Base-by-base conservation (phyloP, 257 asterid genomes). In the Cordia subcordata region DNA sequence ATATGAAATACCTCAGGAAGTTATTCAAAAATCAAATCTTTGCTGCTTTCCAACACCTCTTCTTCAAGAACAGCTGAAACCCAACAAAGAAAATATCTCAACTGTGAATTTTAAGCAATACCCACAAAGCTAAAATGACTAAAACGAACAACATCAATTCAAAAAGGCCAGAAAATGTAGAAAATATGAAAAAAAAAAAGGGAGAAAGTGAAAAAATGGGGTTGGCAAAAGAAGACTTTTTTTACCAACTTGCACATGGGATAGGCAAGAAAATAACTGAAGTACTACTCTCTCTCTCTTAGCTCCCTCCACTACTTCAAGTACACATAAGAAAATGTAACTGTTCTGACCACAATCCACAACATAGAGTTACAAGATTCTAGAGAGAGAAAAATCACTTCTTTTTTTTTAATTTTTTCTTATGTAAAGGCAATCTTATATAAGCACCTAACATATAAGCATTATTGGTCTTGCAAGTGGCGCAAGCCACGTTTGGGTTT, bases 171-270 rank as follows among this genome's bases (percentile, higher is more conserved):
- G n/a, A 71, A 61, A 54, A 20, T 63, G 58, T 44, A 55, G 53
- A 64, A 69, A 64, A 72, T 58, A 42, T 10, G 4, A 42, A 57
- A 57, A 67, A 42, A 15, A n/a, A n/a, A n/a, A n/a, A n/a, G n/a
- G n/a, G 35, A 69, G 46, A 63, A 51, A 62, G 49, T 60, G 35
- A 27, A 46, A 46, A 66, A 33, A 61, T 47, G 51, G 64, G 59
- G 42, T 20, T 32, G 39, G 63, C 44, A 49, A 53, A 58, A 44
- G 58, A 55, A 67, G 65, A 75, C n/a, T n/a, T n/a, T n/a, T n/a
- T 73, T 74, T 77, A 85, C 91, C 85, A 61, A 77, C 67, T 77
- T 70, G 66, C 75, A 69, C 66, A 57, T 68, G 72, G 55, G 82
- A 73, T 68, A 33, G 50, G 64, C 62, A 44, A 65, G 68, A 62